Evolutionary conservation across 306 rosid species (phyloP).

Genomic region (Cucumis cinereus): DNA sequence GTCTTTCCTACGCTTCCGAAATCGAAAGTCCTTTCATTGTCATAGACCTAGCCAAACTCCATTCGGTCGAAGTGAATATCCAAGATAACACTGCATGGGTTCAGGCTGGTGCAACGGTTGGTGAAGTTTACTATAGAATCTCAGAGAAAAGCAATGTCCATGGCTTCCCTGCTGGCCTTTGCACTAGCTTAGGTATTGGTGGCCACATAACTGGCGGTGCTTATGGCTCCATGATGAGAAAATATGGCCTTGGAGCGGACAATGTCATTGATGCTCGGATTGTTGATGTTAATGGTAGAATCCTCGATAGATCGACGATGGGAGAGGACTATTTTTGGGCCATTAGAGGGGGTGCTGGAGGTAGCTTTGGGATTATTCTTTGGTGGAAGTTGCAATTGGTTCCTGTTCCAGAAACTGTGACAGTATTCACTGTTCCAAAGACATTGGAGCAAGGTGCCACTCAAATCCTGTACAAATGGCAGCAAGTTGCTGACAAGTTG

Average conservation of each 20-base stretch:
- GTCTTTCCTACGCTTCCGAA: conserved; percentile 52
- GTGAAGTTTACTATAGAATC: conserved; percentile 68
- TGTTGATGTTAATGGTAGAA: conserved; percentile 32
- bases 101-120: conserved; percentile 69
- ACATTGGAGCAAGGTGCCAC: conserved; percentile 53
- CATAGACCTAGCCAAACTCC: conserved; percentile 49
- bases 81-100: conserved; percentile 49
- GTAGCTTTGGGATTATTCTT: conserved; percentile 64
- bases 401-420: conserved; percentile 50
- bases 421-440: conserved; percentile 48
- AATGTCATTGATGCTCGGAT: conserved; percentile 60
- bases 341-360: conserved; percentile 81
- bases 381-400: conserved; percentile 82
- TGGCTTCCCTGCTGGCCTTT: conserved; percentile 76
- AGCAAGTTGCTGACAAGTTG: conserved; percentile 45
- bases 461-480: conserved; percentile 46
- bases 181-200: conserved; percentile 70
- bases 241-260: conserved; percentile 67
- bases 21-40: conserved; percentile 42
- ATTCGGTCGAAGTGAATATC: conserved; percentile 26
- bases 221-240: conserved; percentile 72
- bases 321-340: conserved; percentile 90
- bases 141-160: conserved; percentile 43
- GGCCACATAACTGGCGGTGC: conserved; percentile 90
- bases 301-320: conserved; percentile 53